Evolutionary conservation across 805 yeast species (phyloP).

Genomic region (Metschnikowia dekortorum): DNA sequence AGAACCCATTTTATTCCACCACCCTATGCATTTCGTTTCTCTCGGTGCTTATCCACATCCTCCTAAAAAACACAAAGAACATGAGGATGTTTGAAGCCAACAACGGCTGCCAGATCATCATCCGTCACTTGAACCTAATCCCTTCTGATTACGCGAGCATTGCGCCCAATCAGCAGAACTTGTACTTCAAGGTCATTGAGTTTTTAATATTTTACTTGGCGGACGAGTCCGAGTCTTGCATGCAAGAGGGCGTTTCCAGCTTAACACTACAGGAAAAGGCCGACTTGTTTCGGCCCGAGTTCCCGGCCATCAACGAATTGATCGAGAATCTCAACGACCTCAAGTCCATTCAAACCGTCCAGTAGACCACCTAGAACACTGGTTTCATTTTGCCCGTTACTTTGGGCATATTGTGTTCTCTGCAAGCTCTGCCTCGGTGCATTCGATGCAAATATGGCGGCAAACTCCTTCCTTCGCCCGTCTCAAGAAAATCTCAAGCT

Average conservation of each 20-base stretch:
- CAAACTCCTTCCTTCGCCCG: too few relatives aligned
- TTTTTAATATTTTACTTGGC: conserved; percentile 64
- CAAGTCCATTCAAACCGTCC: conserved; percentile 4
- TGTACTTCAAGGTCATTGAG: conserved; percentile 62
- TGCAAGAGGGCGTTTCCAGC: conserved; percentile 1
- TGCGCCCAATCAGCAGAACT: conserved; percentile 34
- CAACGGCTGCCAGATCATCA: conserved; percentile 52
- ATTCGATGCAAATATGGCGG: too few relatives aligned
- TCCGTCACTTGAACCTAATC: conserved; percentile 29
- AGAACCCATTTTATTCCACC: conserved; percentile 8
- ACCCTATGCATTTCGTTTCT: conserved; percentile 34
- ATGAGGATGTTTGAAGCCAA: conserved; percentile 55
- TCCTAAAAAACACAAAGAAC: conserved; percentile 54
- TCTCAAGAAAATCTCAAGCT: too few relatives aligned
- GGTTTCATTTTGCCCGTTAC: neutral
- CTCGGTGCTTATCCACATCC: conserved; percentile 52
- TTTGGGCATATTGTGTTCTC: too few relatives aligned
- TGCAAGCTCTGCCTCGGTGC: too few relatives aligned
- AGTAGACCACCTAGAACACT: neutral
- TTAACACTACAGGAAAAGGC: conserved; percentile 26
- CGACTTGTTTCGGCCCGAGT: conserved; percentile 30
- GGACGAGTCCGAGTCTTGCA: conserved; percentile 47
- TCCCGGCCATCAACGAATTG: conserved; percentile 37
- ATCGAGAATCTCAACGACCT: conserved; percentile 34
- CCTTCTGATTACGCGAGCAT: neutral